These are phyloP conservation scores for Leccinum solheimii DNA, from an alignment of 1,284 basidiomycete species.

Conservation along the genomic window DNA sequence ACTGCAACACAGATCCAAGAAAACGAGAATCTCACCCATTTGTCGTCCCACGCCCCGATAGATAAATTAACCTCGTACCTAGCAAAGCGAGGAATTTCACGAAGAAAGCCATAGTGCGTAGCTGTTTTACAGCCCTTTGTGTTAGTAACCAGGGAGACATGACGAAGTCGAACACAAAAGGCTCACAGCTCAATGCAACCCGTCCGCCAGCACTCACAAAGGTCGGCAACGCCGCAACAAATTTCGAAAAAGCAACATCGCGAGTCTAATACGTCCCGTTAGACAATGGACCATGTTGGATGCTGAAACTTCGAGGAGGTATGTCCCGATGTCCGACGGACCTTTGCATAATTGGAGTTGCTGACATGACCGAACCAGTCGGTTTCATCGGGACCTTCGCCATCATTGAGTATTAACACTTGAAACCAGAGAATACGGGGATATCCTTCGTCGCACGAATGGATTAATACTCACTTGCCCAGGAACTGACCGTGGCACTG, in stretches of 20 bases:
- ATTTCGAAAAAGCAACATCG: constrained; percentile 45
- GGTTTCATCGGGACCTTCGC: constrained; percentile 61
- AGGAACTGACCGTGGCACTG: constrained; percentile 40
- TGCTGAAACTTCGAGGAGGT: background rate
- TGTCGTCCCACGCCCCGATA: constrained; percentile 76
- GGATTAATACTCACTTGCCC: constrained; percentile 53
- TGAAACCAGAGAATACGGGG: background rate
- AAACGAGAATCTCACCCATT: constrained; percentile 62
- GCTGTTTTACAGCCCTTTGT: constrained; percentile 38
- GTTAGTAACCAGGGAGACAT: background rate
- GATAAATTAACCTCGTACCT: constrained; percentile 68
- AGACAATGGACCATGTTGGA: background rate
- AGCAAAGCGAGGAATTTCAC: constrained; percentile 75
- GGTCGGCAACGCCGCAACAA: constrained; percentile 53
- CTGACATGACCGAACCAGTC: constrained; percentile 71
- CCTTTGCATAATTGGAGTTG: constrained; percentile 75
- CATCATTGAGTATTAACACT: background rate
- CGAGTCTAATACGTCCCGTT: constrained; percentile 33
- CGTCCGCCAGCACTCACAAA: constrained; percentile 65
- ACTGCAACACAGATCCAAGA: background rate
- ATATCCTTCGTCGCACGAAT: background rate
- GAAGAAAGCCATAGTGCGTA: constrained; percentile 71
- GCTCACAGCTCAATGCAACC: constrained; percentile 64
- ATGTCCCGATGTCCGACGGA: constrained; percentile 18
- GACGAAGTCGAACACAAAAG: background rate